A percentile compares a stretch with the other conserved stretches of the same genome.
Evolutionary conservation across 768 basidiomycete species (phyloP).

Genomic region (Punctularia strigosozonata): DNA sequence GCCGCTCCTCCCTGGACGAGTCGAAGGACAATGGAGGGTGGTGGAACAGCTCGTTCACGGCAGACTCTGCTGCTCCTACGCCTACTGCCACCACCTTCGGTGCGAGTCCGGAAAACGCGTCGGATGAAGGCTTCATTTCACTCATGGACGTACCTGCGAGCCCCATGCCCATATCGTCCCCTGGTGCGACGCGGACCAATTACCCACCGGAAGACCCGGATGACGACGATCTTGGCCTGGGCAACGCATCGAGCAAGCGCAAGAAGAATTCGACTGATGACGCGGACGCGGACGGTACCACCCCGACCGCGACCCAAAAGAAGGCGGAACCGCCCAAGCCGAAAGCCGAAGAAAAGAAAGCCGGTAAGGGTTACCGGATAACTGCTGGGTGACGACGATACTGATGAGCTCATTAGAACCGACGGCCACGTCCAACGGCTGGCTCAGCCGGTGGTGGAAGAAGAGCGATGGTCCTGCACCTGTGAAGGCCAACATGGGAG

Average conservation of each 20-base stretch:
- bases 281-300: constrained; percentile 13
- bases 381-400: background rate
- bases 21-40: constrained; percentile 35
- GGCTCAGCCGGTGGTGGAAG: constrained; percentile 80
- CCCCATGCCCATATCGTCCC: constrained; percentile 15
- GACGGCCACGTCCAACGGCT: constrained; percentile 31
- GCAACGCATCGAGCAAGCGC: constrained; percentile 47
- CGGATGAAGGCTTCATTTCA: constrained; percentile 55
- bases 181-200: too few relatives aligned
- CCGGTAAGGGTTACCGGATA: constrained; percentile 13
- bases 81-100: constrained; percentile 64
- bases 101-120: constrained; percentile 31
- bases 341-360: constrained; percentile 11
- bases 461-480: constrained; percentile 52
- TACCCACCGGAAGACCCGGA: constrained; percentile 39
- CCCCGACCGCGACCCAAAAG: constrained; percentile 7
- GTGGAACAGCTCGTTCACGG: constrained; percentile 47
- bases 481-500: constrained; percentile 85
- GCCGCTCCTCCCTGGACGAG: too few relatives aligned
- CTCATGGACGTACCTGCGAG: constrained; percentile 57
- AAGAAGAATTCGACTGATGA: constrained; percentile 21
- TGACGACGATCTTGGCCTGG: constrained; percentile 85
- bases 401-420: constrained; percentile 1
- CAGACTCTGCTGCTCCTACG: constrained; percentile 32
- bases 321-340: constrained; percentile 5